Evolutionary conservation across 2,329 filamentous ascomycete species (phyloP).

Genomic region (Colletotrichum musicola): DNA sequence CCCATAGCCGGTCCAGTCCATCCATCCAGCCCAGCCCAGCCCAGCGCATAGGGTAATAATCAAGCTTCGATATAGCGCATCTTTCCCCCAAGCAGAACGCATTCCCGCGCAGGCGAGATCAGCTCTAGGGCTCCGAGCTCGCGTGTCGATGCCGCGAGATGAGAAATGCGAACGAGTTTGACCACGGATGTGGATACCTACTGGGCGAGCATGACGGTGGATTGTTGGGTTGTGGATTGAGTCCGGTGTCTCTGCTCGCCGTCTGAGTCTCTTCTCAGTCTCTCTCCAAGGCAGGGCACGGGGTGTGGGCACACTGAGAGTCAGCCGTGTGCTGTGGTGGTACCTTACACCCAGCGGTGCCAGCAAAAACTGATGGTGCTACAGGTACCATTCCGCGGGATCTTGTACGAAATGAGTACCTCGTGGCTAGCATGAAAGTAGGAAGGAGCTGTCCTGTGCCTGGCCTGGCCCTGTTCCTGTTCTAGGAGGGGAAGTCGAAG

Average conservation of each 20-base stretch:
- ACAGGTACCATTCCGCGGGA: no score
- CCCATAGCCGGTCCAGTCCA: constrained; percentile 2
- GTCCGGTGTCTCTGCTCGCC: no score
- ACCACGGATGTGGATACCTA: constrained; percentile 6
- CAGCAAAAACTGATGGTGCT: no score
- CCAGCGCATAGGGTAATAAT: constrained; percentile 1
- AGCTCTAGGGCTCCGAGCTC: not conserved
- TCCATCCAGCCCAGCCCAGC: not conserved
- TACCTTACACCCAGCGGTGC: no score
- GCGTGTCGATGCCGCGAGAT: constrained; percentile 7
- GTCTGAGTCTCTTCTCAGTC: no score
- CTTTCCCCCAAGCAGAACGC: constrained; percentile 15
- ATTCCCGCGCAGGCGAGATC: constrained; percentile 19
- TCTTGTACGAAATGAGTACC: not conserved
- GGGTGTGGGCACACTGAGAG: no score
- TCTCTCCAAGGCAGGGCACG: no score
- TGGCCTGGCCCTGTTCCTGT: constrained; percentile 10
- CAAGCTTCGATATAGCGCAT: constrained; percentile 4
- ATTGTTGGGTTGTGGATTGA: no score
- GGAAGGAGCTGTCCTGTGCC: constrained; percentile 17
- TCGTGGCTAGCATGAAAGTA: not conserved
- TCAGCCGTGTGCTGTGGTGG: no score
- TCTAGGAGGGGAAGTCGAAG: constrained; percentile 4
- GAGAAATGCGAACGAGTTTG: constrained; percentile 9
- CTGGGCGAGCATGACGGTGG: no score